Evolutionary conservation across 1,284 basidiomycete genomes (phyloP).

Genomic region (Sutorius eximius): DNA sequence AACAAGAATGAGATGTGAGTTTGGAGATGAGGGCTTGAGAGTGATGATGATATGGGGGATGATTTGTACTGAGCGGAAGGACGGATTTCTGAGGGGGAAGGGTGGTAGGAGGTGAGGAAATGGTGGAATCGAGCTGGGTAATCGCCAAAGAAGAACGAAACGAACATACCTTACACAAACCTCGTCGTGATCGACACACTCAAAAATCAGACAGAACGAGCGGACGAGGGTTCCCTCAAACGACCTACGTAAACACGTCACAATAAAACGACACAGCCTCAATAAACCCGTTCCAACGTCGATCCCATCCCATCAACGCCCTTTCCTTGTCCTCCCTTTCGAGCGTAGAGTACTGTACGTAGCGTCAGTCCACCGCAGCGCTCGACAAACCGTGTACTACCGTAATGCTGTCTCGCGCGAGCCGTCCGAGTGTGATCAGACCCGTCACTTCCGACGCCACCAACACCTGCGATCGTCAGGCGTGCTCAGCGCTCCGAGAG

Average conservation of each 20-base stretch:
- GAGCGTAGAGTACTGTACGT: conserved; percentile 51
- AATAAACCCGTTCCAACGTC: conserved; percentile 53
- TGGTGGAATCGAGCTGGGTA: conserved; percentile 37
- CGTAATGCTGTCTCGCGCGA: conserved; percentile 63
- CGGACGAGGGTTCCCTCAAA: conserved; percentile 2
- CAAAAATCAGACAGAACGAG: neutral
- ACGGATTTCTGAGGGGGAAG: conserved; percentile 32
- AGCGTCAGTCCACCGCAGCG: neutral
- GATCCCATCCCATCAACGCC: conserved; percentile 50
- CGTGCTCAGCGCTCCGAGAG: neutral
- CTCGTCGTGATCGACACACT: too few relatives aligned
- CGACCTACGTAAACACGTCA: conserved; percentile 23
- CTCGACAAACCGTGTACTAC: conserved; percentile 34
- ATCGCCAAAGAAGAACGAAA: conserved; percentile 26
- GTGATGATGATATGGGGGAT: conserved; percentile 40
- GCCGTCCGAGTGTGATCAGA: conserved; percentile 53
- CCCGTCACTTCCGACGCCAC: conserved; percentile 65
- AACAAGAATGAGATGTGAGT: conserved; percentile 44
- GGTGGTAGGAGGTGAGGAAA: conserved; percentile 38
- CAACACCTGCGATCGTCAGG: conserved; percentile 44
- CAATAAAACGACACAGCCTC: conserved; percentile 33
- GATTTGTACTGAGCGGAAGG: conserved; percentile 41
- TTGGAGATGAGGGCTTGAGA: conserved; percentile 39
- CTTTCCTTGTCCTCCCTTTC: conserved; percentile 44
- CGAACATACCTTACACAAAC: conserved; percentile 34